A percentile compares a stretch with the other conserved stretches of the same genome.
These are phyloP conservation scores for Starmerella powellii DNA, from an alignment of 805 yeast species.

Conservation along the genomic window DNA sequence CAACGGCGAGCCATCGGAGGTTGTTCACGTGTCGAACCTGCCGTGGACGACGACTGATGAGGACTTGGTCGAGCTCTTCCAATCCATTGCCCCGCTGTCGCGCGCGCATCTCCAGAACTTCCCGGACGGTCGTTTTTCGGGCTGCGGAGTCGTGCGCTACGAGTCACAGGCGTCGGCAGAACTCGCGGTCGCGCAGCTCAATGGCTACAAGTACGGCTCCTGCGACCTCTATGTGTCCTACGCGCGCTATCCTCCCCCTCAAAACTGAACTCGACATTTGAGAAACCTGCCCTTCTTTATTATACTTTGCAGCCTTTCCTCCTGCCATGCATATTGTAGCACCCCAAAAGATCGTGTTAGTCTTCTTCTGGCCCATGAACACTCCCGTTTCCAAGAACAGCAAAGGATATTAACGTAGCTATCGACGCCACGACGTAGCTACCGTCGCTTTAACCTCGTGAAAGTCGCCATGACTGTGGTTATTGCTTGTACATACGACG, in stretches of 20 bases:
- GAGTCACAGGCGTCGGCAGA: constrained; percentile 56
- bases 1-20: constrained; percentile 46
- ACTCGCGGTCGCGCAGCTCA: constrained; percentile 58
- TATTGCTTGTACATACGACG: no score
- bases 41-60: constrained; percentile 83
- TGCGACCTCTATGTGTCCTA: constrained; percentile 57
- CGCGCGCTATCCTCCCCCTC: constrained; percentile 35
- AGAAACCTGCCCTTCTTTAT: no score
- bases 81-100: constrained; percentile 63
- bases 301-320: no score
- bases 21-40: constrained; percentile 61
- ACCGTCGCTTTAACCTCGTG: no score
- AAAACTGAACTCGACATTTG: no score
- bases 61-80: constrained; percentile 75
- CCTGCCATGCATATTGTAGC: no score
- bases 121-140: constrained; percentile 55
- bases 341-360: no score
- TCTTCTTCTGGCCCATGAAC: no score
- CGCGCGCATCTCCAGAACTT: constrained; percentile 65
- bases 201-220: constrained; percentile 75
- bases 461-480: no score
- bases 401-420: no score
- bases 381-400: no score
- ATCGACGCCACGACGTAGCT: no score
- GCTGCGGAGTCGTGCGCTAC: constrained; percentile 76